Percentiles rank a stretch among this genome's conserved stretches.
These are phyloP conservation scores for Sinapis alba DNA, from an alignment of 441 rosid genomes.

Conservation along the genomic window DNA sequence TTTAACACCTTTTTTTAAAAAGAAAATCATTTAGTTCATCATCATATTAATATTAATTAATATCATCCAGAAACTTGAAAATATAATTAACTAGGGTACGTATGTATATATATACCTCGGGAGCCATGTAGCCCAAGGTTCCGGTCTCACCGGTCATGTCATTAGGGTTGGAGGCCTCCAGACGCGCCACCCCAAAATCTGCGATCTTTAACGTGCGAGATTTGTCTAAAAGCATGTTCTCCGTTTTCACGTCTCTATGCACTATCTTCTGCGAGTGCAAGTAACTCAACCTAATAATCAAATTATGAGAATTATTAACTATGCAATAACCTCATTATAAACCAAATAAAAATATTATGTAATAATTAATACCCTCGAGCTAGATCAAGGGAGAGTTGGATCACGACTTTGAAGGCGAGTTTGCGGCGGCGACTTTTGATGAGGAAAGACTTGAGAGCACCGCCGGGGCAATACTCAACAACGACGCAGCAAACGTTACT, in stretches of 20 bases:
- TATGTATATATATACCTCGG: slow-evolving; percentile 52
- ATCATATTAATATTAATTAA: neutral
- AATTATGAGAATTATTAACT: neutral
- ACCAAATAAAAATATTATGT: neutral
- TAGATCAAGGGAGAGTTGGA: slow-evolving; percentile 71
- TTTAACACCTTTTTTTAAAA: slow-evolving; percentile 49
- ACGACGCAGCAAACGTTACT: slow-evolving; percentile 68
- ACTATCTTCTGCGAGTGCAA: slow-evolving; percentile 71
- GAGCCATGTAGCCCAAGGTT: slow-evolving; percentile 86
- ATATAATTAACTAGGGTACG: neutral
- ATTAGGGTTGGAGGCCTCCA: slow-evolving; percentile 76
- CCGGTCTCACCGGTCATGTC: slow-evolving; percentile 91
- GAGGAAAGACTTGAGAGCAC: slow-evolving; percentile 69
- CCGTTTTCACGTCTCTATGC: slow-evolving; percentile 81
- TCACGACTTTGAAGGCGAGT: slow-evolving; percentile 73
- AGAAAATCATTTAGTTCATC: neutral
- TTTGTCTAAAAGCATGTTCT: slow-evolving; percentile 78
- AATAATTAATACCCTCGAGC: slow-evolving; percentile 56
- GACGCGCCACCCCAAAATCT: slow-evolving; percentile 78
- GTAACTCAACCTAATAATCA: slow-evolving; percentile 55
- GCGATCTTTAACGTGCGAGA: slow-evolving; percentile 68
- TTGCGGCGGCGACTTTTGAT: slow-evolving; percentile 70
- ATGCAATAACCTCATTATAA: neutral
- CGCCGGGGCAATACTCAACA: slow-evolving; percentile 75
- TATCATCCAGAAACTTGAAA: neutral